phyloP scores from a whole-genome alignment of 2,329 filamentous ascomycete species.

The Chlorencoelia australis region DNA sequence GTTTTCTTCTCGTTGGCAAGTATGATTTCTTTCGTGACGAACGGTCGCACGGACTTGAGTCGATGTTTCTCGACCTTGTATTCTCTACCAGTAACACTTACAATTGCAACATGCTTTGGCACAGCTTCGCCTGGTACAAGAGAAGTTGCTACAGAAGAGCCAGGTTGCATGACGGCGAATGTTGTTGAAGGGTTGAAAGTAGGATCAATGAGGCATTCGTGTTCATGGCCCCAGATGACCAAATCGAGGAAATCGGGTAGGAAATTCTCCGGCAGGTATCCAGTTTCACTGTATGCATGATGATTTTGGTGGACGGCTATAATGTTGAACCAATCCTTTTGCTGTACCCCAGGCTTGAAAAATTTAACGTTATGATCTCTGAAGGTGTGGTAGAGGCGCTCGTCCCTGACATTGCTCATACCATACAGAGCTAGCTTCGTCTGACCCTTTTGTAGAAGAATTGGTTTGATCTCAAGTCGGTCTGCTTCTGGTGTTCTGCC shows the following conservation, averaged over 20 bases:
- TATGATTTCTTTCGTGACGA: conserved; percentile 75
- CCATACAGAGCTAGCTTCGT: conserved; percentile 93
- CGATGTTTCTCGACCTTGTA: conserved; percentile 74
- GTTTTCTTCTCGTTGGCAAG: conserved; percentile 68
- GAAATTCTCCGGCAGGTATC: conserved; percentile 91
- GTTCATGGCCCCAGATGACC: conserved; percentile 94
- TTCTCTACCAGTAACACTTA: conserved; percentile 73
- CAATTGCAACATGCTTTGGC: conserved; percentile 78
- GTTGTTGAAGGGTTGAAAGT: conserved; percentile 73
- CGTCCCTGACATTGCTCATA: conserved; percentile 90
- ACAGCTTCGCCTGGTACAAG: conserved; percentile 83
- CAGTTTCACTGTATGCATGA: conserved; percentile 79
- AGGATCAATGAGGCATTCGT: conserved; percentile 89
- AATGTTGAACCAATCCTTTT: conserved; percentile 89
- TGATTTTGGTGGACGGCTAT: conserved; percentile 96
- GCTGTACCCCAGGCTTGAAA: conserved; percentile 71
- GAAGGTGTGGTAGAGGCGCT: conserved; percentile 89
- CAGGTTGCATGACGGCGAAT: conserved; percentile 95
- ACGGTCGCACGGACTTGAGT: conserved; percentile 81
- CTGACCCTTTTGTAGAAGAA: conserved; percentile 83
- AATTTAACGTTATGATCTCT: conserved; percentile 89
- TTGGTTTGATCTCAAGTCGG: conserved; percentile 84
- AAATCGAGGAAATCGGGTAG: conserved; percentile 85
- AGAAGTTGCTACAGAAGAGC: conserved; percentile 91
- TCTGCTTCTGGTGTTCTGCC: conserved; percentile 86